Evolutionary conservation across 345 rosid genomes (phyloP), one percentile per base, ranked within the genome.

Genomic region (Gossypium turneri): DNA sequence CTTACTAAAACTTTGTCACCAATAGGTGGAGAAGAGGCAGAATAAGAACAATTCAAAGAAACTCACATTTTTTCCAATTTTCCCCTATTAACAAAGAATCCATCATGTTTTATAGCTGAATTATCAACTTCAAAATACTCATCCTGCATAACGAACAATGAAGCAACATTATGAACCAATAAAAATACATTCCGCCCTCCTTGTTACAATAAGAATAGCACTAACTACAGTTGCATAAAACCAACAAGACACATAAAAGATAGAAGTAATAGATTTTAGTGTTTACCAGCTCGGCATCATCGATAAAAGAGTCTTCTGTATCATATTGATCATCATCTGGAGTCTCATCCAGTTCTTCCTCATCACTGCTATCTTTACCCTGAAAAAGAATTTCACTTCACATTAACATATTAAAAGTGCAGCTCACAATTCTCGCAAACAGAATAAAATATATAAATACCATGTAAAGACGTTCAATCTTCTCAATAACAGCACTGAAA

Each of bases 321-420:
- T 94, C 98, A 79, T 94, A 94, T 70, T 94, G 95, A 70, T 94
- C 95, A 73, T 94, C 98, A 74, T 94, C 95, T 1, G 95, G 97
- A 65, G 83, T 79, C 82, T 92, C 92, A 79, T 88, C 86, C 63
- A 91, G 87, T 77, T 90, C 94, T 80, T 90, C 98, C 62, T 90
- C 98, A 67, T 94, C 98, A 70, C 98, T 92, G 76, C 98, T 91
- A 82, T 92, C 93, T 81, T 87, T 94, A 72, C 97, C 97, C 98
- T 94, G 88, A 43, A 53, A 79, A 70, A 63, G 11, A 81, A 66
- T 72, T 67, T 65, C 44, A 59, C 68, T 64, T 34, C 16, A 48
- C 43, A 72, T 80, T 48, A 77, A 79, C 68, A 76, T 63, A 74
- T 48, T 73, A 45, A 66, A 43, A 48, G 9, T 13, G 56, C 68